Percentiles rank a stretch among this genome's conserved stretches.
Evolutionary conservation across 106 monocot species (phyloP).

Genomic region (Acorus gramineus): DNA sequence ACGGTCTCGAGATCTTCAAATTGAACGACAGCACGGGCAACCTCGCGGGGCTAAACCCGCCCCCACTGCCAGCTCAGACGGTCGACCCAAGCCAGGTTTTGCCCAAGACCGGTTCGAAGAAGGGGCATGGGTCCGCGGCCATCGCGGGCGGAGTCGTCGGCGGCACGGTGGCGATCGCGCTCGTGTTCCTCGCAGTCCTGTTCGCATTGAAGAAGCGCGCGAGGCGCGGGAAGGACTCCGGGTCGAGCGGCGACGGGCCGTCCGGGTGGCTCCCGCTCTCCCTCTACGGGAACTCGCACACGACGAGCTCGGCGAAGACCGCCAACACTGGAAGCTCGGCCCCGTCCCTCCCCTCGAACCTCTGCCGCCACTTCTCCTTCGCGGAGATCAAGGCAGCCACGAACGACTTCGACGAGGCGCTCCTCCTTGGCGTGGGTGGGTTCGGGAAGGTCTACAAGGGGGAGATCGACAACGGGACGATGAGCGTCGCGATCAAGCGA

Average conservation of each 20-base stretch:
- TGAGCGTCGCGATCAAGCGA: constrained; percentile 68
- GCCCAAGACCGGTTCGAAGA: too few relatives aligned
- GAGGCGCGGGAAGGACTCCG: constrained; percentile 20
- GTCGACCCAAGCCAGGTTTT: too few relatives aligned
- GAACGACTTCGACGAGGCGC: constrained; percentile 57
- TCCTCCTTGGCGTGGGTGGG: constrained; percentile 74
- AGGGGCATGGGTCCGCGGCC: not conserved
- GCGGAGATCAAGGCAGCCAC: constrained; percentile 68
- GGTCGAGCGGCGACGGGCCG: constrained; percentile 21
- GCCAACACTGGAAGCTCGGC: constrained; percentile 61
- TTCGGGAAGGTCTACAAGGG: constrained; percentile 77
- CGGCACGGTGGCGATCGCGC: constrained; percentile 13
- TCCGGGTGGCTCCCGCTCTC: constrained; percentile 62
- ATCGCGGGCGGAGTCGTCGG: constrained; percentile 39
- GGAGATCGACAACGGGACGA: constrained; percentile 35
- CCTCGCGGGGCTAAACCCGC: too few relatives aligned
- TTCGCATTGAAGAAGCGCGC: constrained; percentile 10
- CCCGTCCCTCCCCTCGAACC: constrained; percentile 58
- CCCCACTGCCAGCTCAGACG: too few relatives aligned
- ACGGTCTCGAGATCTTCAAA: too few relatives aligned
- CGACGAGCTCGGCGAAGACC: constrained; percentile 55
- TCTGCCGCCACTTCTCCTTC: constrained; percentile 76
- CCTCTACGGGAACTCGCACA: constrained; percentile 54
- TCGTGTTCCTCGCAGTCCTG: constrained; percentile 6
- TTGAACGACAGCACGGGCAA: too few relatives aligned